Evolutionary conservation across 108 stramenopile species (phyloP), one percentile per base, ranked within the genome.

Genomic region (Fragilaria radians): DNA sequence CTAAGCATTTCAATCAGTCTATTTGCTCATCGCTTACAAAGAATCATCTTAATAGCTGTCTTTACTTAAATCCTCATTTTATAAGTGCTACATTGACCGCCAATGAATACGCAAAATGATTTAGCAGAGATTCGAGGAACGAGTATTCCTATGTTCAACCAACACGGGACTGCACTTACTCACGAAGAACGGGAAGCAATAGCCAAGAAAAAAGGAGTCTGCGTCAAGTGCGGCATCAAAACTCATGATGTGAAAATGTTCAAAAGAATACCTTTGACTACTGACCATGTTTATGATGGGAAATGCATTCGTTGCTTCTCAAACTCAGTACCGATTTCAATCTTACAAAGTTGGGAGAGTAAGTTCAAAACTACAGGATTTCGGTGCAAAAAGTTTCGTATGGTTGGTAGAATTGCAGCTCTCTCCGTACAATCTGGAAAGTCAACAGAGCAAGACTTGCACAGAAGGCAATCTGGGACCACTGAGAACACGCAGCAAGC

Each of bases 221-320:
- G 74, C 32, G 18, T 68, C 29, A 46, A 46, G 24, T 76, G 74
- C 55, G 74, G 74, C 42, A 57, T 61, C 23, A 66, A 54, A 49
- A 76, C 68, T n/a, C 74, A 76, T 52, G 19, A 46, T 3, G 46
- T 61, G 26, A 62, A 57, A 46, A 24, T 65, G 4, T 22, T 69
- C 23, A 48, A 23, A 14, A 27, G 56, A 9, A 34, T 33, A 14
- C 57, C 74, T 9, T 33, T 76, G 23, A 69, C 60, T 1, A 70
- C 63, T 55, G 61, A 66, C 48, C 45, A 70, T 29, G 64, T 66
- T 0, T 70, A 60, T 24, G 45, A 76, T 28, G 74, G 74, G 32
- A 70, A 52, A 26, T 76, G 74, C 30, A 70, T 76, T 46, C 57
- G 57, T 26, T 70, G 69, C 60, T 62, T 66, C 53, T 46, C 48